Conservation (phyloP, 768 basidiomycete species). For the Termitomyces sp. region DNA sequence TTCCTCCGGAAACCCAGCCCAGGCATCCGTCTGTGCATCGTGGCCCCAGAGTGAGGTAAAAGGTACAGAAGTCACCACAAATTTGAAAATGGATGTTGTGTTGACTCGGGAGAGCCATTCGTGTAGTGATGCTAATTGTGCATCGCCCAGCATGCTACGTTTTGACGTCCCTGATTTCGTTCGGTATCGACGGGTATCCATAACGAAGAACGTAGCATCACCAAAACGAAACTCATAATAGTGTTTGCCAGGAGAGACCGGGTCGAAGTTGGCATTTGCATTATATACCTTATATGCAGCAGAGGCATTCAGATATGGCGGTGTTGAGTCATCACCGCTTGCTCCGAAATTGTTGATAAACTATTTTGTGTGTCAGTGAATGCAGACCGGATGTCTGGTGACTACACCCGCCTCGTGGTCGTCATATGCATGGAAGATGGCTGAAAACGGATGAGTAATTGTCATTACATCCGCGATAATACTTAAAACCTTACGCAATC, state of each 20-base stretch:
- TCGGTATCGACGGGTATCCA: constrained; percentile 34
- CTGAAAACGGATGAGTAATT: constrained; percentile 38
- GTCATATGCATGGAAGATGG: constrained; percentile 65
- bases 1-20: constrained; percentile 60
- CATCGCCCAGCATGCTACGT: constrained; percentile 66
- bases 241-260: constrained; percentile 33
- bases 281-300: constrained; percentile 59
- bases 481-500: constrained; percentile 46
- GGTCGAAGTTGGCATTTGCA: constrained; percentile 57
- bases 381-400: not conserved
- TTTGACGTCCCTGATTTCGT: constrained; percentile 5
- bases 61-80: constrained; percentile 68
- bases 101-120: constrained; percentile 67
- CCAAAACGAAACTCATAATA: constrained; percentile 62
- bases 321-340: constrained; percentile 41
- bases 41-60: constrained; percentile 69
- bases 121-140: constrained; percentile 54
- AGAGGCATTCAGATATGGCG: constrained; percentile 54
- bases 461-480: not conserved
- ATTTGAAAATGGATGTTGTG: constrained; percentile 69
- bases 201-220: constrained; percentile 72
- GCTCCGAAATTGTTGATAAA: constrained; percentile 67
- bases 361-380: constrained; percentile 21
- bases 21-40: constrained; percentile 60
- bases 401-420: constrained; percentile 53